Conservation (phyloP, 495 filamentous ascomycete species). For the Elasticomyces elasticus region DNA sequence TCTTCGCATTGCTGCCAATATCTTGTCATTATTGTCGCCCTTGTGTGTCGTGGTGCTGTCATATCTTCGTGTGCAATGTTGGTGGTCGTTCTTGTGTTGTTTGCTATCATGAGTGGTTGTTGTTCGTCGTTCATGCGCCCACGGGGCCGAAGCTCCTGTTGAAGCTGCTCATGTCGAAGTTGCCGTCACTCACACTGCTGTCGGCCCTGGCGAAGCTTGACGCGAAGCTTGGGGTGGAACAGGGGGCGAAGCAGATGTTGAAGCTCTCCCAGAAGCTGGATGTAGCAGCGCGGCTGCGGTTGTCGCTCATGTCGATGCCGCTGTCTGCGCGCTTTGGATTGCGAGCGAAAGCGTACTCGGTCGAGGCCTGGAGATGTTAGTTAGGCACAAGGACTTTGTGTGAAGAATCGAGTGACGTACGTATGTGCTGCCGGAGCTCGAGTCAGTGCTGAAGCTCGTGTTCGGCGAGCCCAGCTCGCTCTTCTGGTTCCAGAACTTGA, state of each 20-base stretch:
- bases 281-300: neutral
- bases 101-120: too few species aligned
- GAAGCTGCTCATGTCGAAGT: neutral
- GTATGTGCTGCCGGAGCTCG: neutral
- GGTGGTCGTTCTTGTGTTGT: too few species aligned
- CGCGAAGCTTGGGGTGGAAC: too few species aligned
- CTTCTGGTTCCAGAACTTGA: neutral
- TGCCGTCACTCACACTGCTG: neutral
- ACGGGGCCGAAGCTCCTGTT: neutral
- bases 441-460: neutral
- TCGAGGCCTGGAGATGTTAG: too few species aligned
- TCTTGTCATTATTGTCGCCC: neutral
- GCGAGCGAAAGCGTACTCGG: neutral
- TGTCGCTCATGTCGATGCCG: neutral
- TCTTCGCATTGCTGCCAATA: neutral
- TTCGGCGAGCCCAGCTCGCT: neutral
- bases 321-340: neutral
- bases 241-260: neutral
- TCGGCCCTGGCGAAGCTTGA: neutral
- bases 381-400: too few species aligned
- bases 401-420: too few species aligned
- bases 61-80: too few species aligned
- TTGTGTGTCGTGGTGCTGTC: neutral
- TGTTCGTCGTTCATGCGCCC: too few species aligned
- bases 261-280: too few species aligned